Evolutionary conservation across 306 rosid species (phyloP), one percentile per base, ranked within the genome.

Genomic region (Oemleria cerasiformis): DNA sequence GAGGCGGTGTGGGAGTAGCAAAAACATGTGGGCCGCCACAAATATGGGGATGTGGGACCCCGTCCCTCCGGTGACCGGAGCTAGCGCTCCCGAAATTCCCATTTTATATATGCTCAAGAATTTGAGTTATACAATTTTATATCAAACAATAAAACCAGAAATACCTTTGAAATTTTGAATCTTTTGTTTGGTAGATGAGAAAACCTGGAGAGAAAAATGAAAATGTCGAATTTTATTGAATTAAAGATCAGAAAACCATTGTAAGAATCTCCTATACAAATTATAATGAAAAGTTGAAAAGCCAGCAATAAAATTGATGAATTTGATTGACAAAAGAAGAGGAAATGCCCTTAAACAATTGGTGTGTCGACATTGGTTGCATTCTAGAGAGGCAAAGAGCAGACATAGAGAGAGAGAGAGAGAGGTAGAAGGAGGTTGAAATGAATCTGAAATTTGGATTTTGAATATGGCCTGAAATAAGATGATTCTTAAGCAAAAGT

Each of bases 81-180:
- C 73, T 38, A 39, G 36, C 59, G 75, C 82, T 73, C 17, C 74
- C 82, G 11, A 20, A 44, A 68, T 84, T n/a, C 86, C 86, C 86
- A 81, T 84, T 23, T 25, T 30, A 40, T 30, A 48, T 17, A 10
- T 19, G 5, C 17, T 10, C 16, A 25, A 54, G 54, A 55, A 70
- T 21, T 25, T 70, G 54, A 41, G 54, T 25, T 70, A 41, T 25
- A 10, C 5, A 4, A 3, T 61, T 39, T 15, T 5, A 9, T 38
- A 17, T 15, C 8, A n/a, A 59, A 36, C 20, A 34, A 59, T 8
- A 4, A 62, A 9, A 36, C 6, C 42, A 59, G 42, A 59, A 59
- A 59, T 30, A 13, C 4, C 43, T 14, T 9, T 62, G 14, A 55
- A 70, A 69, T 30, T 4, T 9, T 5, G 63, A 54, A n/a, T n/a